phyloP scores from a whole-genome alignment of 2,329 filamentous ascomycete species.

The Neobulgaria alba region DNA sequence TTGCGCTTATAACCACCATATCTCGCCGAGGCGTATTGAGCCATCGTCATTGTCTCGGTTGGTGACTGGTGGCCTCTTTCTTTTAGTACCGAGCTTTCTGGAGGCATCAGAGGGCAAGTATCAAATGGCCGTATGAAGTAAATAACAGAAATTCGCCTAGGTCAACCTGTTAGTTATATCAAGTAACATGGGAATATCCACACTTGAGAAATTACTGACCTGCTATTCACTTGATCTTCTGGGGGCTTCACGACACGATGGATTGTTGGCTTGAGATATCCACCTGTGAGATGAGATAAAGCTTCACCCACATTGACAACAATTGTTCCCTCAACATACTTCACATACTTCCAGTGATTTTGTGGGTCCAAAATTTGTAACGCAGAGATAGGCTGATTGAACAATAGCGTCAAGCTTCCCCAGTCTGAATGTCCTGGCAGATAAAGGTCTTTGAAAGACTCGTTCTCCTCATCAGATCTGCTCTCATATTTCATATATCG shows the following conservation, averaged over 20 bases:
- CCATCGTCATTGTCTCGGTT: too few species aligned
- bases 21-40: too few species aligned
- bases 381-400: constrained; percentile 33
- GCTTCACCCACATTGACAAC: constrained; percentile 42
- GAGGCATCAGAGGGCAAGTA: too few species aligned
- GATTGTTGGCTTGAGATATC: constrained; percentile 35
- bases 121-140: too few species aligned
- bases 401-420: constrained; percentile 30
- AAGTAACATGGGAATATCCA: too few species aligned
- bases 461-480: constrained; percentile 38
- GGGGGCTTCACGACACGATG: constrained; percentile 31
- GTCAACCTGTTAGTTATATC: too few species aligned
- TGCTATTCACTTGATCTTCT: constrained; percentile 24
- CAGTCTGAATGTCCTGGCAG: constrained; percentile 35
- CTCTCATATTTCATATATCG: constrained; percentile 51
- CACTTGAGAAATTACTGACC: too few species aligned
- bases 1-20: too few species aligned
- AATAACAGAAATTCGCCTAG: too few species aligned
- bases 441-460: constrained; percentile 36
- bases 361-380: constrained; percentile 33
- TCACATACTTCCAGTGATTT: constrained; percentile 41
- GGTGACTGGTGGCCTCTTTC: too few species aligned
- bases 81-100: too few species aligned
- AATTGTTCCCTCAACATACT: constrained; percentile 37
- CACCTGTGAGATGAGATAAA: constrained; percentile 37